Base-by-base conservation (phyloP, 108 stramenopile species). In the Cyclotella baltica region DNA sequence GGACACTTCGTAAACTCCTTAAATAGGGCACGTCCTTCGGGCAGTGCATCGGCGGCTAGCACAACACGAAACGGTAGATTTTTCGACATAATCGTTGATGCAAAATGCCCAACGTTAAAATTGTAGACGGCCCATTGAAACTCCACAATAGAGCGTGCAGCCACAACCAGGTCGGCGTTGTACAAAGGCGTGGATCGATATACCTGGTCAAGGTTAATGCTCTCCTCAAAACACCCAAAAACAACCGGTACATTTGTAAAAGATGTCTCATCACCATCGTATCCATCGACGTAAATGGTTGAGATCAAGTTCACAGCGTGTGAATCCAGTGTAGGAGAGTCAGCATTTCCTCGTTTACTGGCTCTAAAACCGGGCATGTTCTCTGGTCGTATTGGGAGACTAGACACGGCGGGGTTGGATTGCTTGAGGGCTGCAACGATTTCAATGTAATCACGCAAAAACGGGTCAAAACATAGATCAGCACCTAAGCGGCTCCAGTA, bases 401-500 rank as follows among this genome's bases (percentile, higher is more conserved):
- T 43, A 43, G 6, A 6, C 10, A 13, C 40, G 40, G 13, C 40
- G 6, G 40, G 40, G 40, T 43, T 6, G 13, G 40, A 43, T 13
- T 13, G 40, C 40, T 13, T 6, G 40, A 43, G 40, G 40, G 40
- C 13, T 43, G 13, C 40, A 13, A 11, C 13, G 13, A 30, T 30
- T 30, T 13, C 11, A 61, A 16, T 22, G 59, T 25, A 61, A 30
- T 30, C 15, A 61, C 28, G 28, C 59, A 61, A 10, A 61, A 13
- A n/a, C n/a, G n/a, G n/a, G n/a, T n/a, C n/a, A n/a, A n/a, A n/a
- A n/a, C n/a, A n/a, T n/a, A n/a, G n/a, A 16, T 61, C 59, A 5
- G 16, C 6, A 13, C 59, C 53, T 6, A 55, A n/a, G 20, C 20
- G 29, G 13, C 58, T 61, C 34, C 34, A 72, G 22, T 72, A 72